phyloP scores from a whole-genome alignment of 73 alveolate genomes.

The Tetrahymena borealis region DNA sequence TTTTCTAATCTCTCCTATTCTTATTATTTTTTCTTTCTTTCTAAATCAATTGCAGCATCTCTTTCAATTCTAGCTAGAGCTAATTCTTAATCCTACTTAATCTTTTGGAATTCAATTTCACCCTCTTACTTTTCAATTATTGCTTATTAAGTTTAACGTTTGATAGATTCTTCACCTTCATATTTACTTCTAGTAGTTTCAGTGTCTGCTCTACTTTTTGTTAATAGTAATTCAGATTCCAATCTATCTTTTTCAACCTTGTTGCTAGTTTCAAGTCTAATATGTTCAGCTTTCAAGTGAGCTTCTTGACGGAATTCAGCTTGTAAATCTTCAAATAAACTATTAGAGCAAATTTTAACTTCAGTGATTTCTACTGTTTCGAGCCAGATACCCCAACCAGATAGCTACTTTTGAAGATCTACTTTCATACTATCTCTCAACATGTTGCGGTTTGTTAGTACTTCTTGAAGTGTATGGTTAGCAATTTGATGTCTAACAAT shows the following conservation, averaged over 20 bases:
- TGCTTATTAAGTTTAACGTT: not conserved
- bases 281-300: not conserved
- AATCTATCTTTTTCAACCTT: not conserved
- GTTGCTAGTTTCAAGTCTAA: not conserved
- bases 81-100: not conserved
- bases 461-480: not conserved
- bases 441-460: not conserved
- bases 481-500: not conserved
- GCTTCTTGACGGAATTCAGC: conserved; percentile 14
- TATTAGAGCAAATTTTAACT: conserved; percentile 8
- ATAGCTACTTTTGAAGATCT: not conserved
- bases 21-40: not conserved
- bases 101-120: not conserved
- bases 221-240: not conserved
- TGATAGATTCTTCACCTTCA: not conserved
- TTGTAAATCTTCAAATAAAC: conserved; percentile 19
- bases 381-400: conserved; percentile 48
- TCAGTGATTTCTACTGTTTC: conserved; percentile 23
- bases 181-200: not conserved
- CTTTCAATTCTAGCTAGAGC: not conserved
- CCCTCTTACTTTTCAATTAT: not conserved
- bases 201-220: not conserved
- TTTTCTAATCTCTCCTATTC: not conserved
- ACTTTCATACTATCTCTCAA: not conserved
- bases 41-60: not conserved